phyloP scores from a whole-genome alignment of 345 rosid genomes.

The Sapria himalayana region DNA sequence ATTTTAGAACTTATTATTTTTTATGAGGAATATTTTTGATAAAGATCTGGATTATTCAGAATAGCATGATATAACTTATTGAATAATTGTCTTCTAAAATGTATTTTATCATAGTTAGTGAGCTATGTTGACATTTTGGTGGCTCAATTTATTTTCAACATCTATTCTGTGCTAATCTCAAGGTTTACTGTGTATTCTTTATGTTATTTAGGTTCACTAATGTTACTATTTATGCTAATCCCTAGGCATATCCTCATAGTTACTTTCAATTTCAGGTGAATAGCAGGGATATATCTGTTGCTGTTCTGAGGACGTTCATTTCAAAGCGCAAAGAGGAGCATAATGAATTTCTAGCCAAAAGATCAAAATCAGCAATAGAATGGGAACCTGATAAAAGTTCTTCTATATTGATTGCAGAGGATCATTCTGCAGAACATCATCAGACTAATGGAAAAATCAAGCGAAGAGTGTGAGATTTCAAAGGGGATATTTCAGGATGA shows the following conservation, averaged over 20 bases:
- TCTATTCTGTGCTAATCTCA: too few species aligned
- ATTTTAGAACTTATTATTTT: too few species aligned
- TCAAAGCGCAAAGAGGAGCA: constrained; percentile 54
- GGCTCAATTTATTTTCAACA: too few species aligned
- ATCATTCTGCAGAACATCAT: constrained; percentile 13
- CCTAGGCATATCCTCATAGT: constrained; percentile 5
- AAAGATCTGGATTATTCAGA: too few species aligned
- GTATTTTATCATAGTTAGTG: too few species aligned
- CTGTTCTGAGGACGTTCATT: constrained; percentile 63
- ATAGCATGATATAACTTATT: too few species aligned
- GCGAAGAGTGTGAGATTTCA: constrained; percentile 19
- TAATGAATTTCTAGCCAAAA: constrained; percentile 31
- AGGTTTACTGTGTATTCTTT: too few species aligned
- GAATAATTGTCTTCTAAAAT: too few species aligned
- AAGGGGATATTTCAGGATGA: constrained; percentile 24
- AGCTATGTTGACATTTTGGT: too few species aligned
- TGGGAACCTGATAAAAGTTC: constrained; percentile 19
- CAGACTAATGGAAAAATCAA: constrained; percentile 16
- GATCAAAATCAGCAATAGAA: constrained; percentile 21
- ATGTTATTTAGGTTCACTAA: too few species aligned
- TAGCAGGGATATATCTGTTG: constrained; percentile 80
- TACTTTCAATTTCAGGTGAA: constrained; percentile 37
- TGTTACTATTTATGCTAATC: background rate
- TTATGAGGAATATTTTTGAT: too few species aligned
- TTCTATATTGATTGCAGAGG: constrained; percentile 15